Evolutionary conservation across 345 rosid genomes (phyloP), one percentile per base, ranked within the genome.

Genomic region (Eucalyptus coolabah): DNA sequence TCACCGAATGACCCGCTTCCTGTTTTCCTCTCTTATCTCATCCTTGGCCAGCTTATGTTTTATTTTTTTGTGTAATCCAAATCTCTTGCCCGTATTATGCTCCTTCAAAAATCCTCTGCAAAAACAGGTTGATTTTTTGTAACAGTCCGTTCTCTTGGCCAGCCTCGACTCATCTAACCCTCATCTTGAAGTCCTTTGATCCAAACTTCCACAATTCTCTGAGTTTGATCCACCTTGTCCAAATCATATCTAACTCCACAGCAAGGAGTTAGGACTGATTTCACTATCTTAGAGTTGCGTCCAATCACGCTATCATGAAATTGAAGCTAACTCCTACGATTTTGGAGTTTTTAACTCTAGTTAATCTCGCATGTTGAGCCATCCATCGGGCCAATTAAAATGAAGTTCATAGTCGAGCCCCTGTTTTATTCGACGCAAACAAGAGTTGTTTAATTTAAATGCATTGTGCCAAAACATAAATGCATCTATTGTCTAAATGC

Each of bases 351-450:
- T 1, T 23, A 34, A 37, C 1, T 72, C 26, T 19, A 18, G 44
- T 72, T 72, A 8, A 32, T 69, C 42, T 69, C 1, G 1, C 24
- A 32, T 69, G 81, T 32, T 7, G 0, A 69, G 81, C 81, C 7
- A 18, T 17, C 12, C 12, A 17, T 65, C 6, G 23, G 40, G 37
- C 80, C 40, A 3, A 67, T n/a, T 17, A 67, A 67, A 0, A 67
- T 32, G 80, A 32, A 32, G 23, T 67, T 32, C 19, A 30, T 30
- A 32, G 80, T 32, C 2, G 2, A 67, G 72, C 40, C 80, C 80
- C 0, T 32, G 6, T 32, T 67, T 32, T n/a, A 67, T 67, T 32
- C 0, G 6, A 67, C 1, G 1, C 0, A 16, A 67, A n/a, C 21
- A 67, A n/a, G 80, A 1, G 3, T 16, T 32, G 40, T 32, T 16